A percentile compares a stretch with the other conserved stretches of the same genome.
phyloP scores from a whole-genome alignment of 2,329 filamentous ascomycete species.

The Scytalidium sp. region DNA sequence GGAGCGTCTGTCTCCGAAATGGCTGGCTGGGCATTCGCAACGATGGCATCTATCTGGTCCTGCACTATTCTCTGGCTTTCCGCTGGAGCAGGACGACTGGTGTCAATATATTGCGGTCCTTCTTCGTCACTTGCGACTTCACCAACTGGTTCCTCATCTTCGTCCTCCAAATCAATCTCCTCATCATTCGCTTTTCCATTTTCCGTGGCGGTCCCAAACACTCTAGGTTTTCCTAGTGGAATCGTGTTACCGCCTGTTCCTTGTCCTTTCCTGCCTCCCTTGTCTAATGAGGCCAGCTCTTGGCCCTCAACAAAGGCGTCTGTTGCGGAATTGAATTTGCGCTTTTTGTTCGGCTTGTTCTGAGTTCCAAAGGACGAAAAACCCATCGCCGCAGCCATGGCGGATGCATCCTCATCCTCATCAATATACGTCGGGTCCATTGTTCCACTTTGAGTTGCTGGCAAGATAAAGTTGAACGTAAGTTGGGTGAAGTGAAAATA shows the following conservation, averaged over 20 bases:
- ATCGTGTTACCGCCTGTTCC: constrained; percentile 27
- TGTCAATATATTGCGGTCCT: constrained; percentile 19
- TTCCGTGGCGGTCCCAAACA: constrained; percentile 13
- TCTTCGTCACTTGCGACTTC: constrained; percentile 8
- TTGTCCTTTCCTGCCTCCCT: constrained; percentile 28
- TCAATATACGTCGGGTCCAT: constrained; percentile 4
- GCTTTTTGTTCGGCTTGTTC: constrained; percentile 56
- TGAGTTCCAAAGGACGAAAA: constrained; percentile 67
- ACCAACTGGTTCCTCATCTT: constrained; percentile 9
- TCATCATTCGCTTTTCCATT: constrained; percentile 12
- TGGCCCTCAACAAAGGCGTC: constrained; percentile 45
- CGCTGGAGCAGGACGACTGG: constrained; percentile 29
- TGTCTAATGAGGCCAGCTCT: constrained; percentile 25
- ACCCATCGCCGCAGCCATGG: constrained; percentile 68
- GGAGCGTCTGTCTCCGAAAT: constrained; percentile 4
- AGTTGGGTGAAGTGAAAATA: neutral
- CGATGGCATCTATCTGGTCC: constrained; percentile 22
- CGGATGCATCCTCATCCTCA: constrained; percentile 37
- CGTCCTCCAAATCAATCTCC: constrained; percentile 21
- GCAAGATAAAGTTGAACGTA: neutral
- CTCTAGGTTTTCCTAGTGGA: constrained; percentile 24
- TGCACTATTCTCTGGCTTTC: constrained; percentile 29
- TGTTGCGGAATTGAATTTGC: constrained; percentile 59
- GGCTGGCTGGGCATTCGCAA: constrained; percentile 9
- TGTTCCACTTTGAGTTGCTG: neutral